Conservation (phyloP, 176 grass and related monocot genomes). For the Pontederia crassipes region DNA sequence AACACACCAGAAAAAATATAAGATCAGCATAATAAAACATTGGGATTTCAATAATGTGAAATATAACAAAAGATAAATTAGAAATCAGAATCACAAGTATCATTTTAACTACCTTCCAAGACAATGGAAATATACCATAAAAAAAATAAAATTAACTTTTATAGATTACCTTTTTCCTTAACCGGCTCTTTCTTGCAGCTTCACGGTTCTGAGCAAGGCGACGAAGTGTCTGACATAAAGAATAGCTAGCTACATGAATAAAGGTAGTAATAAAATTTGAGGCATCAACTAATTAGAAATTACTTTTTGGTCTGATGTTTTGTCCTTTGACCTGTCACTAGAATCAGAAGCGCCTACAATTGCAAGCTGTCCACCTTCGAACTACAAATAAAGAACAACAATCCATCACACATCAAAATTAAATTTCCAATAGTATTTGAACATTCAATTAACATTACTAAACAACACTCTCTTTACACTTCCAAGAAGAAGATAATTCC, state of each 20-base stretch:
- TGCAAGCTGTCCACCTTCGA: constrained; percentile 6
- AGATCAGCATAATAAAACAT: too few species aligned
- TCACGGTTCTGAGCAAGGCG: constrained; percentile 98
- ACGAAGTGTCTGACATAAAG: constrained; percentile 45
- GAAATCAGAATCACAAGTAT: neutral
- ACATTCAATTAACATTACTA: neutral
- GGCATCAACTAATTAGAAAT: constrained; percentile 8
- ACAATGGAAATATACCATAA: neutral
- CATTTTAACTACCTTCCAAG: neutral
- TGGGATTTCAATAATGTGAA: too few species aligned
- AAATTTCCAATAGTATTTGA: neutral
- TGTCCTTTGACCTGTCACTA: constrained; percentile 45
- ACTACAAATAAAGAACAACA: neutral
- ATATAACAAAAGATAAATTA: too few species aligned
- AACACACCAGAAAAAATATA: too few species aligned
- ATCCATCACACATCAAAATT: neutral
- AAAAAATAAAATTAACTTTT: neutral
- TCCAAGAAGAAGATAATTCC: too few species aligned
- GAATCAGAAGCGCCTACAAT: constrained; percentile 10
- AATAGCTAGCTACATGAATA: constrained; percentile 1
- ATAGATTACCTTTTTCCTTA: constrained; percentile 87
- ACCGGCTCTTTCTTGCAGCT: constrained; percentile 93
- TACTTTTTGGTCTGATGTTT: constrained; percentile 59
- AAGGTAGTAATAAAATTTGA: neutral
- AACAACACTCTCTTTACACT: too few species aligned